phyloP scores from a whole-genome alignment of 2,329 filamentous ascomycete genomes.

The Epichloe aotearoae region DNA sequence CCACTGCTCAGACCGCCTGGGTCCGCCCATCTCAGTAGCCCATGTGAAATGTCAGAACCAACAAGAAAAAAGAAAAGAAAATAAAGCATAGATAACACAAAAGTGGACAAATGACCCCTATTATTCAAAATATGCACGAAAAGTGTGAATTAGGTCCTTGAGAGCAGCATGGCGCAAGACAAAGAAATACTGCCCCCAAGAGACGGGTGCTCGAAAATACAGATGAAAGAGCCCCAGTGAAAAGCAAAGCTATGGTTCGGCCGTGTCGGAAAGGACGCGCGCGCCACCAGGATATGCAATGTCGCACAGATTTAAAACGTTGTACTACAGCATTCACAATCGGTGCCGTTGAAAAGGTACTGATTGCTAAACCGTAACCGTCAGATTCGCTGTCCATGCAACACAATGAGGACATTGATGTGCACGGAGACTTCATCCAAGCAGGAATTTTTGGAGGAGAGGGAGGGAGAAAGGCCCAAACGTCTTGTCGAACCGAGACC shows the following conservation, averaged over 20 bases:
- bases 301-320: not conserved
- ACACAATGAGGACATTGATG: not conserved
- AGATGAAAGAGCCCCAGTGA: constrained; percentile 18
- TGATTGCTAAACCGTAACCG: not conserved
- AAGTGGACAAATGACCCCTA: constrained; percentile 12
- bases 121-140: constrained; percentile 16
- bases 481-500: constrained; percentile 3
- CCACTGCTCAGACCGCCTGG: constrained; percentile 19
- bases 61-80: constrained; percentile 1
- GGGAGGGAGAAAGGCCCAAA: not conserved
- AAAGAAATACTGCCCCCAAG: constrained; percentile 2
- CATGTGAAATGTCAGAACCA: constrained; percentile 4
- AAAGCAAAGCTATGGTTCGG: constrained; percentile 13
- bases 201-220: constrained; percentile 11
- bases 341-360: not conserved
- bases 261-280: constrained; percentile 13
- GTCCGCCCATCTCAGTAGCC: constrained; percentile 10
- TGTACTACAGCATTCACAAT: not conserved
- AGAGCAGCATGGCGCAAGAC: constrained; percentile 11
- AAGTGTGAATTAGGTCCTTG: constrained; percentile 16
- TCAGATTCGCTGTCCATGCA: not conserved
- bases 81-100: constrained; percentile 10
- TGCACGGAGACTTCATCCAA: not conserved
- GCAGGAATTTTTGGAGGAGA: not conserved
- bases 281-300: constrained; percentile 6